Evolutionary conservation across 176 grass and related monocot species (phyloP).

Genomic region (Oryza rufipogon): DNA sequence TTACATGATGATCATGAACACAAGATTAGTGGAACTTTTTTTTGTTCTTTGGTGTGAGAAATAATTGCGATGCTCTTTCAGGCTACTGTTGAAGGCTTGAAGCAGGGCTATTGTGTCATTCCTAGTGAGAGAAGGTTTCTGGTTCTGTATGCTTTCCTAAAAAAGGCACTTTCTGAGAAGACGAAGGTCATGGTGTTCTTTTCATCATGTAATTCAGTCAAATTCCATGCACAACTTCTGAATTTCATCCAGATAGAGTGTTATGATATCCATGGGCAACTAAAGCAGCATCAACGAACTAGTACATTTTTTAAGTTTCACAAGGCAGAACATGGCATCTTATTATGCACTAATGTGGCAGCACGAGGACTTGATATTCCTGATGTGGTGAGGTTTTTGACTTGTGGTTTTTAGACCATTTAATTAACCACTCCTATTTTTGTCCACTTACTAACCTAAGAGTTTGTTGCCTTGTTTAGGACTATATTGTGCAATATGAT

Average conservation of each 20-base stretch:
- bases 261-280: slow-evolving; percentile 89
- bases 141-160: slow-evolving; percentile 94
- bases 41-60: not conserved
- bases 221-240: slow-evolving; percentile 83
- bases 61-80: slow-evolving; percentile 45
- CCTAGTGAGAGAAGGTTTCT: slow-evolving; percentile 78
- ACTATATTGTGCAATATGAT: slow-evolving; percentile 99
- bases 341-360: slow-evolving; percentile 94
- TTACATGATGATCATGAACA: too few relatives aligned
- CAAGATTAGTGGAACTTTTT: not conserved
- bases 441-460: slow-evolving; percentile 18
- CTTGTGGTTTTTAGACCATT: slow-evolving; percentile 20
- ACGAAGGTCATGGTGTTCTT: slow-evolving; percentile 99
- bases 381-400: slow-evolving; percentile 69
- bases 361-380: slow-evolving; percentile 96
- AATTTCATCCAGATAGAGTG: slow-evolving; percentile 80
- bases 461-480: slow-evolving; percentile 49
- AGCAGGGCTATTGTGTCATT: slow-evolving; percentile 90
- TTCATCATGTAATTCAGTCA: slow-evolving; percentile 96
- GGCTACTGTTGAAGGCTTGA: slow-evolving; percentile 91
- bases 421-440: not conserved
- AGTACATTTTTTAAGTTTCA: slow-evolving; percentile 89
- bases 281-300: slow-evolving; percentile 94
- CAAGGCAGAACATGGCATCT: slow-evolving; percentile 85
- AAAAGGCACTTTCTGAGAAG: slow-evolving; percentile 56